Conservation (phyloP, 352 stramenopile genomes). For the Phytophthora fragariae region DNA sequence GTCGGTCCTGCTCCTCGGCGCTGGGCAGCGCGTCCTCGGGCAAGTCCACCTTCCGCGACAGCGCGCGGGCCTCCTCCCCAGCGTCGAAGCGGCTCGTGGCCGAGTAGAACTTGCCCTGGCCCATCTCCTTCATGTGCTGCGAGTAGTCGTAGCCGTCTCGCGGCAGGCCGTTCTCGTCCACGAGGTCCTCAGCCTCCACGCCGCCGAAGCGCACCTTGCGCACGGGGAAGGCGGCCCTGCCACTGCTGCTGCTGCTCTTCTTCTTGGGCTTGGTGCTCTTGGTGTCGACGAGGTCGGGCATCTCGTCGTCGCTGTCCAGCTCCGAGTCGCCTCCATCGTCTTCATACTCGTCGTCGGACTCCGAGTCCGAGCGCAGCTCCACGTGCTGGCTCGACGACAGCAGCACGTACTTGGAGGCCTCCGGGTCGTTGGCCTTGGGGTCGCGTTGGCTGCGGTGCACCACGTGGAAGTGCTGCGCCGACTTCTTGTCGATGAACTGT, state of each 20-base stretch:
- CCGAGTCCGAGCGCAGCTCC: slow-evolving; percentile 64
- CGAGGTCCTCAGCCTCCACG: slow-evolving; percentile 71
- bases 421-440: slow-evolving; percentile 78
- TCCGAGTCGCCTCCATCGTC: slow-evolving; percentile 44
- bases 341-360: slow-evolving; percentile 31
- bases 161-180: slow-evolving; percentile 90
- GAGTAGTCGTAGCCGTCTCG: slow-evolving; percentile 95
- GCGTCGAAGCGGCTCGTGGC: slow-evolving; percentile 71
- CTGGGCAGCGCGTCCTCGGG: slow-evolving; percentile 76
- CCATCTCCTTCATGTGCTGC: slow-evolving; percentile 93
- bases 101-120: slow-evolving; percentile 85
- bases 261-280: slow-evolving; percentile 8
- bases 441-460: slow-evolving; percentile 88
- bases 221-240: slow-evolving; percentile 51
- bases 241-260: not conserved
- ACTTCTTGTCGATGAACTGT: slow-evolving; percentile 90
- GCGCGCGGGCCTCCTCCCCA: slow-evolving; percentile 50
- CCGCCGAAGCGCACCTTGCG: slow-evolving; percentile 75
- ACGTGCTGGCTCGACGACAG: slow-evolving; percentile 72
- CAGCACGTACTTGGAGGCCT: slow-evolving; percentile 87
- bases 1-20: slow-evolving; percentile 72
- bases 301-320: slow-evolving; percentile 60
- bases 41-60: slow-evolving; percentile 71
- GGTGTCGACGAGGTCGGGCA: slow-evolving; percentile 58
- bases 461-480: slow-evolving; percentile 87